Percentiles rank a stretch among this genome's conserved stretches.
These are phyloP conservation scores for Trichocladium uniseriatum DNA, from an alignment of 495 filamentous ascomycete species.

Conservation along the genomic window DNA sequence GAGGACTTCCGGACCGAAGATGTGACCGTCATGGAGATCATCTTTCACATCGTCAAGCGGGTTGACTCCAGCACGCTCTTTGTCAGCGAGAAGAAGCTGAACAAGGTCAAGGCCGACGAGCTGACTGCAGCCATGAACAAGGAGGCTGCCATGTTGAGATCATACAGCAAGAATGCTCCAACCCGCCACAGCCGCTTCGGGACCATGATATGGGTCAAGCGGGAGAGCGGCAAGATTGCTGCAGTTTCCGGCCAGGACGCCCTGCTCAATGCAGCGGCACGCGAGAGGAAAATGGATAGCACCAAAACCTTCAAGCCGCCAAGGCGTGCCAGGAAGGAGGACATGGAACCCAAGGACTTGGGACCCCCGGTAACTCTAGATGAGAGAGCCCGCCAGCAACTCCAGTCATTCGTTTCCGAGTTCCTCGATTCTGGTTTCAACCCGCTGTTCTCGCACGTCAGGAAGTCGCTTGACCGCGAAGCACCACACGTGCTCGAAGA, in stretches of 20 bases:
- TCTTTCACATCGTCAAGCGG: constrained; percentile 88
- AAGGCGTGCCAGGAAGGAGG: constrained; percentile 50
- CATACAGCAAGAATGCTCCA: constrained; percentile 69
- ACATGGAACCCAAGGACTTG: constrained; percentile 63
- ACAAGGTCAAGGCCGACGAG: constrained; percentile 59
- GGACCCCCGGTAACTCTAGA: constrained; percentile 61
- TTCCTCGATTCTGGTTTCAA: constrained; percentile 96
- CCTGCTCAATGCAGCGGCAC: constrained; percentile 60
- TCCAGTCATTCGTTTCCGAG: constrained; percentile 79
- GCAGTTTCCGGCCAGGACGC: constrained; percentile 84
- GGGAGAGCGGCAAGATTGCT: constrained; percentile 68
- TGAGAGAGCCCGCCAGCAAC: constrained; percentile 54
- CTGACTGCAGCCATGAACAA: constrained; percentile 62
- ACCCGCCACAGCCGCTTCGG: constrained; percentile 92
- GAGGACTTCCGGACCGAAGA: constrained; percentile 89
- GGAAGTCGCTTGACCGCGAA: constrained; percentile 85
- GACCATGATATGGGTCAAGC: constrained; percentile 94
- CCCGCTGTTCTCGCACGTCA: constrained; percentile 76
- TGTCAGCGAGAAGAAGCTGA: constrained; percentile 62
- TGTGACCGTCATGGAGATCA: constrained; percentile 71
- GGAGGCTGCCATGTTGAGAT: constrained; percentile 69
- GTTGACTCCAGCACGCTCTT: constrained; percentile 81
- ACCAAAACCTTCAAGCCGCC: constrained; percentile 87
- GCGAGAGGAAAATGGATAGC: constrained; percentile 80
- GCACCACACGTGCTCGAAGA: constrained; percentile 66